Conservation (phyloP, 2,329 filamentous ascomycete species). For the Pseudocercospora crystallina region DNA sequence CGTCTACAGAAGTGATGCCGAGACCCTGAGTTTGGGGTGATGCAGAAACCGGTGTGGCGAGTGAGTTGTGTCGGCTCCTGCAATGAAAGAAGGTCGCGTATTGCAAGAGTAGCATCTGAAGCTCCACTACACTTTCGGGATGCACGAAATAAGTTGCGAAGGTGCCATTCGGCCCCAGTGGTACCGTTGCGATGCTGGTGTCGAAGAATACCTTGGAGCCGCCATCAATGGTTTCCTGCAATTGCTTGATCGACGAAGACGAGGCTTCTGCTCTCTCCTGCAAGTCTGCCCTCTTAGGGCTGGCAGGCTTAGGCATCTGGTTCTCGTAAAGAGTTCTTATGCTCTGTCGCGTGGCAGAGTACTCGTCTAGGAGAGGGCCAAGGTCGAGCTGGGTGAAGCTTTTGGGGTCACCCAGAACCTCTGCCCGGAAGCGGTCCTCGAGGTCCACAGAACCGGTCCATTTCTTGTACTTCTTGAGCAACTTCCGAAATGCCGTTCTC, state of each 20-base stretch:
- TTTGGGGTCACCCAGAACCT: conserved; percentile 64
- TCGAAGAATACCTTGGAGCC: conserved; percentile 51
- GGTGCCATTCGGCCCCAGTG: conserved; percentile 46
- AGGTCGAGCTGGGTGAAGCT: conserved; percentile 72
- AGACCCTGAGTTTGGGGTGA: conserved; percentile 23
- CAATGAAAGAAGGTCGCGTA: conserved; percentile 44
- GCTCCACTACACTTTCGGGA: conserved; percentile 53
- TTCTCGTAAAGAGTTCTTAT: conserved; percentile 47
- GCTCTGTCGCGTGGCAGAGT: conserved; percentile 47
- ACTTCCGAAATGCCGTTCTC: conserved; percentile 74
- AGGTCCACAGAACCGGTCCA: conserved; percentile 75
- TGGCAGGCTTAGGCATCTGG: conserved; percentile 25
- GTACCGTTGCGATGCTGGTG: conserved; percentile 47
- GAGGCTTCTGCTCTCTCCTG: conserved; percentile 14
- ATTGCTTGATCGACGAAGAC: conserved; percentile 34
- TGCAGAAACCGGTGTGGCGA: conserved; percentile 23
- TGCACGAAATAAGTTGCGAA: conserved; percentile 57
- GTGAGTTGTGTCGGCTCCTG: conserved; percentile 30
- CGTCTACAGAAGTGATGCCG: conserved; percentile 27
- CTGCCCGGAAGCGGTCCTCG: conserved; percentile 64
- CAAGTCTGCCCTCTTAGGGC: conserved; percentile 11
- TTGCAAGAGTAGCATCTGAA: conserved; percentile 54
- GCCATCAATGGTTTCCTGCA: conserved; percentile 41
- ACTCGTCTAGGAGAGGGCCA: conserved; percentile 49
- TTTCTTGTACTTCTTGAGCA: conserved; percentile 85